Conservation (phyloP, 169 alveolate genomes). For the Perkinsus olseni region DNA sequence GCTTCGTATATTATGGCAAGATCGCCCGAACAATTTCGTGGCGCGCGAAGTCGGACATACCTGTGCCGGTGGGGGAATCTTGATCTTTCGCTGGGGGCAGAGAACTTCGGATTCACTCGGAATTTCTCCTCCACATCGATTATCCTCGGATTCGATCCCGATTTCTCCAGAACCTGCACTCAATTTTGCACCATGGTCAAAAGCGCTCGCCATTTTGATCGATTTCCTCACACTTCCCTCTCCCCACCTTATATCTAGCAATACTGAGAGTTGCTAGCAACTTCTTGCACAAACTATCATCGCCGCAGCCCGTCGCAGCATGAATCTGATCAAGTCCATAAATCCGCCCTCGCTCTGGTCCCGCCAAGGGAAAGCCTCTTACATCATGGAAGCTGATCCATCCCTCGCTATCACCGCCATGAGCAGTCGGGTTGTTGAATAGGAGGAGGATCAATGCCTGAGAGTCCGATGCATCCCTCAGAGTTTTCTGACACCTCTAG, state of each 20-base stretch:
- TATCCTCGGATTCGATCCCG: constrained; percentile 5
- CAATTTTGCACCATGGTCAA: not conserved
- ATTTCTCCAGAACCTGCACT: not conserved
- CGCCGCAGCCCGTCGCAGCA: not conserved
- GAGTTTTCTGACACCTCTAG: not conserved
- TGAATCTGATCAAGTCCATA: not conserved
- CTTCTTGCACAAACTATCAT: constrained; percentile 19
- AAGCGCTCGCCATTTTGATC: not conserved
- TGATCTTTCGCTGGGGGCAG: constrained; percentile 48
- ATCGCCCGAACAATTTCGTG: not conserved
- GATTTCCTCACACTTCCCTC: not conserved
- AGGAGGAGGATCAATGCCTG: constrained; percentile 57
- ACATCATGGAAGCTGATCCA: not conserved
- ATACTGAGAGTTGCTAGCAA: constrained; percentile 30
- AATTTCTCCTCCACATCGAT: not conserved
- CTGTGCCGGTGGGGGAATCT: constrained; percentile 39
- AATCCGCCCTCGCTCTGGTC: not conserved
- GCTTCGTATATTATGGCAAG: too few species aligned
- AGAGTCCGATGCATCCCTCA: not conserved
- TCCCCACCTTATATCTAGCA: constrained; percentile 24
- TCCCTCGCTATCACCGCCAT: not conserved
- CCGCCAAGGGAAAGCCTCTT: not conserved
- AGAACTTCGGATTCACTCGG: constrained; percentile 11
- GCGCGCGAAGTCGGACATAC: not conserved
- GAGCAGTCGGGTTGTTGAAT: constrained; percentile 35